Conservation (phyloP, 345 rosid genomes). For the Citrus mangshanensis region DNA sequence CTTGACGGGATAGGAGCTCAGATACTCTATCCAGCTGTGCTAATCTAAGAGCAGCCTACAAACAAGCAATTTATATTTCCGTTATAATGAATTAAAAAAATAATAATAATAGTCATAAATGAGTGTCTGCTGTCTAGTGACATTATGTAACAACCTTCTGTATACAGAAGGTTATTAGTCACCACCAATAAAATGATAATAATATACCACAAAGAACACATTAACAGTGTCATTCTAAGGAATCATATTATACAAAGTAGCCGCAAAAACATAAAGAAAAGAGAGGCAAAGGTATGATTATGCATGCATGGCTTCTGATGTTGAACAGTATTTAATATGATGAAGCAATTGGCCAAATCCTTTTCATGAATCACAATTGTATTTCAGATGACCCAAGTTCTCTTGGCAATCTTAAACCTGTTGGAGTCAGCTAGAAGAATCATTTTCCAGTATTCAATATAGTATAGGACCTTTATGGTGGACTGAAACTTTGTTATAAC, state of each 20-base stretch:
- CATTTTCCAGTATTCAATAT: neutral
- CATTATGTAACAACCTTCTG: constrained; percentile 1
- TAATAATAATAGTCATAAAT: too few relatives aligned
- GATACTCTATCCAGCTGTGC: constrained; percentile 85
- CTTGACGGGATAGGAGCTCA: constrained; percentile 72
- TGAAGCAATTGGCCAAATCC: neutral
- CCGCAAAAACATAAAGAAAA: neutral
- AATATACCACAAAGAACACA: neutral
- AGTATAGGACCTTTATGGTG: neutral
- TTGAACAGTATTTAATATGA: neutral
- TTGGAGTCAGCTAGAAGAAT: neutral
- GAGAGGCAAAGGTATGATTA: neutral
- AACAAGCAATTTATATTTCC: constrained; percentile 15
- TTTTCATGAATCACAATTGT: neutral
- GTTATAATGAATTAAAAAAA: neutral
- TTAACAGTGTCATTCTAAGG: neutral
- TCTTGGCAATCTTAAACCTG: neutral
- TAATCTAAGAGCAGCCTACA: constrained; percentile 83
- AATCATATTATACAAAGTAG: neutral
- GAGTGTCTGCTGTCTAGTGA: neutral
- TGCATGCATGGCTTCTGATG: neutral
- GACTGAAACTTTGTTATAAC: neutral
- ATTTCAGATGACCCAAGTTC: neutral
- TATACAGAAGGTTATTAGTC: neutral
- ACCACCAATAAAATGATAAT: neutral